These are phyloP conservation scores for Morella rubra DNA, from an alignment of 306 rosid species.

Conservation along the genomic window DNA sequence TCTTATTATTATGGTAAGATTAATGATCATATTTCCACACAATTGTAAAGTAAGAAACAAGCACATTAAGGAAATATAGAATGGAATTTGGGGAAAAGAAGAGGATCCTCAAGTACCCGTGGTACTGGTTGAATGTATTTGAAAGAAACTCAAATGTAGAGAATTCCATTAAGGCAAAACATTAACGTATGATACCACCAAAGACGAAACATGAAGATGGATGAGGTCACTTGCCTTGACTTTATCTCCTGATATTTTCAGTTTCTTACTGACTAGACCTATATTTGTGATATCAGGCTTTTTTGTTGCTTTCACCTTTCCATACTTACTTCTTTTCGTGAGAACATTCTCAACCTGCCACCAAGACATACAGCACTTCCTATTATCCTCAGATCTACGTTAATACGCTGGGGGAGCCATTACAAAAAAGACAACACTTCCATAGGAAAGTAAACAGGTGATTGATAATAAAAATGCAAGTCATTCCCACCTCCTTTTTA, in stretches of 20 bases:
- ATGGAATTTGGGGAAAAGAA: not conserved
- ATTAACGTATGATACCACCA: not conserved
- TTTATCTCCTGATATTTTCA: constrained; percentile 80
- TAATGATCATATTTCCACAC: not conserved
- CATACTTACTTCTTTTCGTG: constrained; percentile 53
- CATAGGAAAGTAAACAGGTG: constrained; percentile 15
- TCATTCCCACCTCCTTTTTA: constrained; percentile 54
- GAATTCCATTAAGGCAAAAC: not conserved
- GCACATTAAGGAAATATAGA: not conserved
- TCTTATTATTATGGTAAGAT: not conserved
- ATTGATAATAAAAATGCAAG: constrained; percentile 26
- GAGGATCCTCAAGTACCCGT: not conserved
- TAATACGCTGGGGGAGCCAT: not conserved
- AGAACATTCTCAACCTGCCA: constrained; percentile 63
- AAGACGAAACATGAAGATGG: not conserved
- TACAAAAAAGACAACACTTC: constrained; percentile 12
- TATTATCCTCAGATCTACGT: constrained; percentile 9
- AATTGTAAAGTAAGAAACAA: not conserved
- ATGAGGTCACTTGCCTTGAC: constrained; percentile 59
- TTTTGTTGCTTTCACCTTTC: constrained; percentile 62
- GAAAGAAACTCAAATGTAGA: not conserved
- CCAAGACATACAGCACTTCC: constrained; percentile 10
- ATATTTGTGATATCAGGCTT: constrained; percentile 48
- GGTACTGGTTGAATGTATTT: not conserved
- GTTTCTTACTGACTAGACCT: constrained; percentile 62